Evolutionary conservation across 2,329 filamentous ascomycete genomes (phyloP).

Genomic region (Escovopsis sp.): DNA sequence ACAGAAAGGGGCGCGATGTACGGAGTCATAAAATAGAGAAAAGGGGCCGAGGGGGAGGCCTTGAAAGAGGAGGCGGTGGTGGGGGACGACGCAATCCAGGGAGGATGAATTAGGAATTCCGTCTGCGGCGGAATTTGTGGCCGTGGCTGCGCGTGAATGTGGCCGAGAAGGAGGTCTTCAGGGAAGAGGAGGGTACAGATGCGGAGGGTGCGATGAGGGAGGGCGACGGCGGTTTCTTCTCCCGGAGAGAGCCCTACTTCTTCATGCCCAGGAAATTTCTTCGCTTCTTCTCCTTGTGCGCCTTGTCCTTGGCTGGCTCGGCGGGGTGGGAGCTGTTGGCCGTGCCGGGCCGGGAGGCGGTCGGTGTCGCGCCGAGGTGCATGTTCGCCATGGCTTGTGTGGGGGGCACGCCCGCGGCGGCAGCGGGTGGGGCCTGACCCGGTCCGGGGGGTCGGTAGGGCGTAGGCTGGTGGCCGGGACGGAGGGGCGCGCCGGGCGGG

Average conservation of each 20-base stretch:
- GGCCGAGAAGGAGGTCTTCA: no score
- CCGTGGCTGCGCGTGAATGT: no score
- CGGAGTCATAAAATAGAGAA: no score
- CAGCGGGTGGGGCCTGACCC: no score
- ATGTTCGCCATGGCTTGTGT: slow-evolving; percentile 40
- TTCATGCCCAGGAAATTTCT: slow-evolving; percentile 43
- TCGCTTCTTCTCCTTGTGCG: slow-evolving; percentile 46
- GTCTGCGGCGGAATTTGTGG: no score
- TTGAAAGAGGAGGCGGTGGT: no score
- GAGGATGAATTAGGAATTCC: no score
- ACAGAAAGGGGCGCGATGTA: no score
- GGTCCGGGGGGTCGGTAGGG: slow-evolving; percentile 4
- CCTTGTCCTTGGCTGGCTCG: slow-evolving; percentile 24
- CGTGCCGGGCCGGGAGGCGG: slow-evolving; percentile 3
- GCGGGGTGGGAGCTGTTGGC: slow-evolving; percentile 10
- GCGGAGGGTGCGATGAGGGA: no score
- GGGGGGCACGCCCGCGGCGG: slow-evolving; percentile 22
- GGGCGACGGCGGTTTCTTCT: not conserved
- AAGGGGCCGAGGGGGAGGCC: no score
- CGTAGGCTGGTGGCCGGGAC: slow-evolving; percentile 8
- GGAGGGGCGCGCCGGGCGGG: slow-evolving; percentile 3
- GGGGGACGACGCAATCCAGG: no score
- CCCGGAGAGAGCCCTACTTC: slow-evolving; percentile 29
- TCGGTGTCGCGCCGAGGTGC: slow-evolving; percentile 23
- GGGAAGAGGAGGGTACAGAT: no score